A percentile compares a stretch with the other conserved stretches of the same genome.
phyloP scores from a whole-genome alignment of 345 rosid genomes.

The Ailanthus altissimus region DNA sequence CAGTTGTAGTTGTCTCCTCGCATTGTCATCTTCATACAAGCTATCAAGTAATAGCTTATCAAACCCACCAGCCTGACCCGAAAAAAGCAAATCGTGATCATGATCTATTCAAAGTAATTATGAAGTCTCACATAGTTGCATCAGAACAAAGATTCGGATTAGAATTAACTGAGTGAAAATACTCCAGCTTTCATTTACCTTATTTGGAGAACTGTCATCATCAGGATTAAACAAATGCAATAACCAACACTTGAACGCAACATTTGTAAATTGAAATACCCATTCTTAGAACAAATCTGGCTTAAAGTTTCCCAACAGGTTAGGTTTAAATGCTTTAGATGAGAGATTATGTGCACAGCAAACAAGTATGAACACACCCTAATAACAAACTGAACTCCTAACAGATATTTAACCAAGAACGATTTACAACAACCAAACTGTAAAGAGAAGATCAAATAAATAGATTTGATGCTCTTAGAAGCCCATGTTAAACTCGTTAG shows the following conservation, averaged over 20 bases:
- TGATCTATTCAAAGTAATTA: not conserved
- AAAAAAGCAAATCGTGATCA: constrained; percentile 2
- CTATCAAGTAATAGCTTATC: constrained; percentile 83
- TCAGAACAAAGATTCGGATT: not conserved
- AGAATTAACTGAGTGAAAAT: too few relatives aligned
- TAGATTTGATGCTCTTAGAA: not conserved
- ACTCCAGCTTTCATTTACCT: too few relatives aligned
- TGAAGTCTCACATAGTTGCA: not conserved
- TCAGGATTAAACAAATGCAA: not conserved
- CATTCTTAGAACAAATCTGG: not conserved
- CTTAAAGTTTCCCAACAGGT: not conserved
- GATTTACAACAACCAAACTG: not conserved
- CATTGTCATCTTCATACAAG: constrained; percentile 79
- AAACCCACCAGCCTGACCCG: constrained; percentile 80
- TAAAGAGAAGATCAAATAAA: not conserved
- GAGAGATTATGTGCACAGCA: not conserved
- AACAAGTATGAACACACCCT: not conserved
- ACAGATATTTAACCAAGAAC: too few relatives aligned
- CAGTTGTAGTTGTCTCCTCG: constrained; percentile 73
- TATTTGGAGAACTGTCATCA: too few relatives aligned
- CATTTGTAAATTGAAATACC: not conserved
- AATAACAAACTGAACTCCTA: too few relatives aligned
- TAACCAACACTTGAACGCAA: not conserved
- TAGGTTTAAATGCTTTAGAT: not conserved
- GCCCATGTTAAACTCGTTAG: not conserved